phyloP scores from a whole-genome alignment of 2,329 filamentous ascomycete species.

The Cladosporium cucumerinum region DNA sequence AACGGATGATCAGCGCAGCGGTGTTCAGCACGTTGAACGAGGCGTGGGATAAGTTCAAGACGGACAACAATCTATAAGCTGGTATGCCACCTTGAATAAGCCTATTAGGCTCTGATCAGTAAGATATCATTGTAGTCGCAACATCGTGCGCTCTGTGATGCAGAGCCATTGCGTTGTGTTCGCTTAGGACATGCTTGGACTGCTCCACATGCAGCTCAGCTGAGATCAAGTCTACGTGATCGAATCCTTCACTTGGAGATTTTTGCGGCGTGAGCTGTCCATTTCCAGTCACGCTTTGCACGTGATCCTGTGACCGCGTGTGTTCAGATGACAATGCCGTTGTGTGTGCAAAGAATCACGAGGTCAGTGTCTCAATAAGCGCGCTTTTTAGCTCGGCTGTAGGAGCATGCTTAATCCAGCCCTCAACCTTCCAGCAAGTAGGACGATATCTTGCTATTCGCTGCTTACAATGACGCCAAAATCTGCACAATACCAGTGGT shows the following conservation, averaged over 20 bases:
- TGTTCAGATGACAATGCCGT: background rate
- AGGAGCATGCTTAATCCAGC: background rate
- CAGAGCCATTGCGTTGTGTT: background rate
- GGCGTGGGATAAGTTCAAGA: slow-evolving; percentile 67
- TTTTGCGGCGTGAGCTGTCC: background rate
- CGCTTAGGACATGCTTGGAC: background rate
- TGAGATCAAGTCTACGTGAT: background rate
- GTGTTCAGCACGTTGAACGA: slow-evolving; percentile 65
- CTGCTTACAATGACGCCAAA: background rate
- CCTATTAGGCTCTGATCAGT: background rate
- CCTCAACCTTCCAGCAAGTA: background rate
- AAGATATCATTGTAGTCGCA: background rate
- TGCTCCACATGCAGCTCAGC: background rate
- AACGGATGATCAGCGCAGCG: slow-evolving; percentile 63
- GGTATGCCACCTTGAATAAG: background rate
- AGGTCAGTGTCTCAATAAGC: background rate
- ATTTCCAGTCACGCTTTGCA: background rate
- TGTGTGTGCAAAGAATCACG: background rate
- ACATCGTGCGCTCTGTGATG: background rate
- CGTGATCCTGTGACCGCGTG: background rate
- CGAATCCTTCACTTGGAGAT: background rate
- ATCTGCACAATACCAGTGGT: background rate
- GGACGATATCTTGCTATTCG: background rate
- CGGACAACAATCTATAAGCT: slow-evolving; percentile 56
- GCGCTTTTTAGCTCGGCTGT: background rate